Evolutionary conservation across 768 basidiomycete genomes (phyloP).

Genomic region (Lactarius pseudohatsudake): DNA sequence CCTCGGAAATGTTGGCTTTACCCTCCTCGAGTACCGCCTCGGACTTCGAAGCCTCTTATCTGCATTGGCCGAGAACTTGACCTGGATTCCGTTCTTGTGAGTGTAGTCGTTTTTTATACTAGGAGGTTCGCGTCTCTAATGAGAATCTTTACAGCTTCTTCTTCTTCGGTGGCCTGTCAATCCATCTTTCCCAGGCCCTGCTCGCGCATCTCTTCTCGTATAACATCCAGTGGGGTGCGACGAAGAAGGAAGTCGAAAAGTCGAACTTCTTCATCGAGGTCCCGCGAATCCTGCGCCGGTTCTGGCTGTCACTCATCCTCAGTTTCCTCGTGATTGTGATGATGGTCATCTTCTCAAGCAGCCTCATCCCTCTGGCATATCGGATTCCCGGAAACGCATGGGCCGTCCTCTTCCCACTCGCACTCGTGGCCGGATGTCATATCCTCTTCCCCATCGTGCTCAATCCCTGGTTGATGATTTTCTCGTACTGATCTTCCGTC

Average conservation of each 20-base stretch:
- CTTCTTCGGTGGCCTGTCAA: constrained; percentile 57
- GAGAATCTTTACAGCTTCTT: constrained; percentile 39
- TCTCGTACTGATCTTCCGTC: constrained; percentile 47
- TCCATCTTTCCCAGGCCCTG: constrained; percentile 54
- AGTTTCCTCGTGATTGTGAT: constrained; percentile 50
- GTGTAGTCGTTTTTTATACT: constrained; percentile 36
- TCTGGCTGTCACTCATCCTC: constrained; percentile 62
- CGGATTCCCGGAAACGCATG: constrained; percentile 58
- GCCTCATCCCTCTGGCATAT: constrained; percentile 62
- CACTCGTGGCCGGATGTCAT: constrained; percentile 62
- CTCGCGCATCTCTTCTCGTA: constrained; percentile 58
- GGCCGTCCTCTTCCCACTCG: constrained; percentile 76
- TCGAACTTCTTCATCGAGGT: constrained; percentile 92
- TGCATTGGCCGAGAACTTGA: constrained; percentile 55
- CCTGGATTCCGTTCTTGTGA: constrained; percentile 75
- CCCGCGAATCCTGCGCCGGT: constrained; percentile 78
- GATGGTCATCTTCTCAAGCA: constrained; percentile 54
- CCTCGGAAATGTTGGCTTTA: constrained; percentile 66
- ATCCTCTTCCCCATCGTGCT: constrained; percentile 83
- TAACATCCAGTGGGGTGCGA: constrained; percentile 57
- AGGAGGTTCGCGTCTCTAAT: constrained; percentile 1
- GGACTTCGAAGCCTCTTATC: constrained; percentile 54
- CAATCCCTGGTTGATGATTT: constrained; percentile 89
- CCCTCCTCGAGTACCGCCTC: constrained; percentile 66
- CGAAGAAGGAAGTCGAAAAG: constrained; percentile 79